These are phyloP conservation scores for Hypsizygus marmoreus DNA, from an alignment of 768 basidiomycete genomes.

Conservation along the genomic window DNA sequence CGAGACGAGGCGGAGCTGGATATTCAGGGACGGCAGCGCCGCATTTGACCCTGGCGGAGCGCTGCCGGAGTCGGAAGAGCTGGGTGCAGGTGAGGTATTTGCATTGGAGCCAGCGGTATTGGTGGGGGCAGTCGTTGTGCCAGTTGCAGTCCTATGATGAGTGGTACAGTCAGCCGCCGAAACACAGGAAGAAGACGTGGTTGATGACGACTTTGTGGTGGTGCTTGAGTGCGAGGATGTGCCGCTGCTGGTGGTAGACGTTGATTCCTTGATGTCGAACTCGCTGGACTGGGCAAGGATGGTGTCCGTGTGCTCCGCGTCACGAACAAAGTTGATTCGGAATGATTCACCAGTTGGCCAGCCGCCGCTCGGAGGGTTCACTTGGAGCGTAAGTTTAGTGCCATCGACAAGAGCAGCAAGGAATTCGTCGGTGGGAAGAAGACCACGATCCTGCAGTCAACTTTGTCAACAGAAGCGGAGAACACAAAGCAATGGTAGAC, in stretches of 20 bases:
- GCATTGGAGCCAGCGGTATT: conserved; percentile 15
- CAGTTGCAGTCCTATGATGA: conserved; percentile 5
- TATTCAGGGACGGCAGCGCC: background rate
- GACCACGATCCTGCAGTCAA: conserved; percentile 33
- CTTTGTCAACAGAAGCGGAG: conserved; percentile 7
- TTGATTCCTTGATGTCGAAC: conserved; percentile 55
- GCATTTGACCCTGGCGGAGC: conserved; percentile 12
- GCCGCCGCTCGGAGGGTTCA: conserved; percentile 60
- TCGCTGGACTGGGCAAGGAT: conserved; percentile 73
- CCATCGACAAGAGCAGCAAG: conserved; percentile 60
- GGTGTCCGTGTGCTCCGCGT: conserved; percentile 42
- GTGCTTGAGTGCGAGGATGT: conserved; percentile 16
- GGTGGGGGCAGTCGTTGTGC: conserved; percentile 9
- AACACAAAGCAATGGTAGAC: conserved; percentile 16
- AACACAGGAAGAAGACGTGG: background rate
- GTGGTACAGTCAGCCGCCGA: no score
- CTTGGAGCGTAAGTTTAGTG: conserved; percentile 33
- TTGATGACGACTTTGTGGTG: conserved; percentile 23
- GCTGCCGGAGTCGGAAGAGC: conserved; percentile 22
- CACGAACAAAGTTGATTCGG: conserved; percentile 72
- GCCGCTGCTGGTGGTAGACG: conserved; percentile 20
- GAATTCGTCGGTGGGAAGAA: conserved; percentile 44
- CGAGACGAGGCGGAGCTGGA: conserved; percentile 19
- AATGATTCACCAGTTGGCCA: conserved; percentile 66
- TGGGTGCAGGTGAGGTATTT: conserved; percentile 16